A percentile compares a stretch with the other conserved stretches of the same genome.
phyloP scores from a whole-genome alignment of 2,329 filamentous ascomycete species.

The Claviceps fusiformis region DNA sequence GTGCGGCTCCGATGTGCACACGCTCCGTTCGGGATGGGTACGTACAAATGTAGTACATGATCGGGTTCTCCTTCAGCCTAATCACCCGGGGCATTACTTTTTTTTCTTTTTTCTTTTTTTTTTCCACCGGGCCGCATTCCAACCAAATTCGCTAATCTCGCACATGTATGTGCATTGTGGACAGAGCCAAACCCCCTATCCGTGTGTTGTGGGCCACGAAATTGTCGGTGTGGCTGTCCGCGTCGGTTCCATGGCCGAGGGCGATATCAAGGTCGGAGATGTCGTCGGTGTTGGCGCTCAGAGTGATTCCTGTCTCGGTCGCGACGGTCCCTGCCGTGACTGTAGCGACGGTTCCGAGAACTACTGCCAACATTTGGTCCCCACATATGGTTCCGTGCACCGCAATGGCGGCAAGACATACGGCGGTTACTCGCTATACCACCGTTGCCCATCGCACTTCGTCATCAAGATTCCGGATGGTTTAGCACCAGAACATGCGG shows the following conservation, averaged over 20 bases:
- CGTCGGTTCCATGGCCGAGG: constrained; percentile 33
- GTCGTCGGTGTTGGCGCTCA: constrained; percentile 52
- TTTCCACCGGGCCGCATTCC: background rate
- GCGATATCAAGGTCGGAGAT: constrained; percentile 44
- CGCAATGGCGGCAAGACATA: constrained; percentile 20
- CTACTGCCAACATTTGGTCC: constrained; percentile 28
- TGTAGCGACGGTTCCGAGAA: constrained; percentile 27
- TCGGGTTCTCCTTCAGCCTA: no score
- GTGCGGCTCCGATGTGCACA: constrained; percentile 50
- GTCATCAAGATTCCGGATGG: constrained; percentile 32
- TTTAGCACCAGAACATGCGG: constrained; percentile 26
- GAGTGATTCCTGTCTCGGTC: constrained; percentile 36
- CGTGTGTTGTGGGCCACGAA: constrained; percentile 49
- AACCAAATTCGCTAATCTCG: background rate
- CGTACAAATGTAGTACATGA: background rate
- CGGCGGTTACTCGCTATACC: constrained; percentile 34
- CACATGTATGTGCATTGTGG: no score
- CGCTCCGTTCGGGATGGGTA: constrained; percentile 40
- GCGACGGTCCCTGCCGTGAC: constrained; percentile 25
- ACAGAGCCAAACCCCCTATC: constrained; percentile 15
- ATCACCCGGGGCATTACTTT: background rate
- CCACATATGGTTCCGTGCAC: constrained; percentile 35
- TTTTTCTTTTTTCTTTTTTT: no score
- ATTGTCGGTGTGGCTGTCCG: constrained; percentile 47
- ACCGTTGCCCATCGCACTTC: constrained; percentile 30